phyloP scores from a whole-genome alignment of 176 grass and related monocot species.

The Paspalum vaginatum region DNA sequence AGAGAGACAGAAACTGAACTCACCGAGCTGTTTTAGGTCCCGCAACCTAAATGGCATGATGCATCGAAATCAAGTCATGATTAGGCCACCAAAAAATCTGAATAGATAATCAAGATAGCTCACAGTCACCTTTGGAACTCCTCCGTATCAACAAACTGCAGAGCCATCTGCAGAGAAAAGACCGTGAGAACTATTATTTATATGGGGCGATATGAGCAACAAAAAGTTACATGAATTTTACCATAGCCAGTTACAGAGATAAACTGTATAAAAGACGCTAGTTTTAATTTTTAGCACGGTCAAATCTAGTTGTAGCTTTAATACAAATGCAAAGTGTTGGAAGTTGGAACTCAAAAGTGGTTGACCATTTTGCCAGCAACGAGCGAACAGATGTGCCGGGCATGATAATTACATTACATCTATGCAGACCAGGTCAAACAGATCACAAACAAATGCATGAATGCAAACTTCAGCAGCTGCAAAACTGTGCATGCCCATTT shows the following conservation, averaged over 20 bases:
- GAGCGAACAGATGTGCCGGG: not conserved
- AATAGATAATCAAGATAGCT: conserved; percentile 28
- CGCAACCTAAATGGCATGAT: conserved; percentile 61
- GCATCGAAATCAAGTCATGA: conserved; percentile 38
- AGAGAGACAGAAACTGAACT: conserved; percentile 26
- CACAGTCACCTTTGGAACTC: conserved; percentile 77
- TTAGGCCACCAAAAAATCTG: conserved; percentile 4
- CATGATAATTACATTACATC: not conserved
- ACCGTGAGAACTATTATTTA: conserved; percentile 4
- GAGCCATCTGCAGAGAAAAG: conserved; percentile 64
- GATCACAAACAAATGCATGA: conserved; percentile 2
- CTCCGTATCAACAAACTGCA: conserved; percentile 91
- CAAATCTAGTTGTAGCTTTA: not conserved
- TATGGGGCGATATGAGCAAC: not conserved
- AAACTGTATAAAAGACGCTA: not conserved
- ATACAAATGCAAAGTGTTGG: not conserved
- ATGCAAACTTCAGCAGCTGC: not conserved
- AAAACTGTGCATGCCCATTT: not conserved
- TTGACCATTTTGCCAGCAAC: conserved; percentile 7
- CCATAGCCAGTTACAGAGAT: not conserved
- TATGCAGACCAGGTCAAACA: not conserved
- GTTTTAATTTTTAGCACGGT: not conserved
- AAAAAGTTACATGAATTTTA: not conserved
- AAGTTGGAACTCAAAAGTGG: not conserved
- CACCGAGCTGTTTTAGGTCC: conserved; percentile 95